Base-by-base conservation (phyloP, 2,329 filamentous ascomycete genomes). In the Phyllosticta citribraziliensis region DNA sequence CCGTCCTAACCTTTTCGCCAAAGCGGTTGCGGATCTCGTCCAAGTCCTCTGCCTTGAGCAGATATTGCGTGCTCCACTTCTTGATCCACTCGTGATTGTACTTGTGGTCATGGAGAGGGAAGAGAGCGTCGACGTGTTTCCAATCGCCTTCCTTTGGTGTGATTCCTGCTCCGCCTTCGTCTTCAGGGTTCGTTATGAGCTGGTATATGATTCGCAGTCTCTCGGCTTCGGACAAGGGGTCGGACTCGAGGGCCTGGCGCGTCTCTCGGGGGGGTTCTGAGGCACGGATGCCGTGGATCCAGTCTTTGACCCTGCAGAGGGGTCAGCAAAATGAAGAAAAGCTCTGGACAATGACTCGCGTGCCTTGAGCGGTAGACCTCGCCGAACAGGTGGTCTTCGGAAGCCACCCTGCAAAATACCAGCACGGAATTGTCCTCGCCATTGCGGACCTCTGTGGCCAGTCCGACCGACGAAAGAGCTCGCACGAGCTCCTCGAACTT, bases 201-300 rank as follows among this genome's bases (percentile, higher is more conserved):
- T 94, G 84, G 72, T 96, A 94, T 62, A 96, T 88, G 55, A 95
- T 85, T 35, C 94, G 86, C 53, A 96, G 83, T 55, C 92, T 83
- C 77, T 99, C 94, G 22, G 93, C 89, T 70, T 96, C 90, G 50
- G 87, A 90, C 62, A 97, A 81, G 1, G 91, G 88, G 66, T 96
- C 88, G 17, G 83, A 78, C 62, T 86, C 79, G 58, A 95, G 82
- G 14, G 86, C 83, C 63, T 84, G 79, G 55, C 82, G 77, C 19
- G 90, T 84, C 66, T 95, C 86, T 69, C 85, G 87, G 61, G 85
- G 82, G 0, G 93, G 93, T 40, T 91, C 86, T 20, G 84, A 83
- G 56, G 88, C 82, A 64, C 91, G 87, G 60, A 97, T 88, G 58
- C 92, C 91, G 71, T 94, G 88, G 35, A 97, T 84, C 91, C 92